Percentiles rank a stretch among this genome's conserved stretches.
phyloP scores from a whole-genome alignment of 257 asterid species.

The Solanum phureja region DNA sequence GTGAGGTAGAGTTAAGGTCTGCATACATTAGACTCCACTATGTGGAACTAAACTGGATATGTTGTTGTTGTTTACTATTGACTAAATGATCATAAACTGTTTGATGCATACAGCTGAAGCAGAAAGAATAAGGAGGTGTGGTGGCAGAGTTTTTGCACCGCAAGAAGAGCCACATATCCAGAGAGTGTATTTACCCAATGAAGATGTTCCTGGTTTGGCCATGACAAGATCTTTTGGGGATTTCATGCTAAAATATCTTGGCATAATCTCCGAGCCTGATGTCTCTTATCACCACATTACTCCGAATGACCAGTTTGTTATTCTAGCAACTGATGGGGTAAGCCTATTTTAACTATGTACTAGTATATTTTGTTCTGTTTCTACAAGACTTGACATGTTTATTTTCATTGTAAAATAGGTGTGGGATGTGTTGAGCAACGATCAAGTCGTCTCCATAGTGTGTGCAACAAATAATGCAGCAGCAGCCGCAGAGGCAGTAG shows the following conservation, averaged over 20 bases:
- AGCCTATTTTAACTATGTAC: not conserved
- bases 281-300: constrained; percentile 42
- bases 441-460: constrained; percentile 42
- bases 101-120: constrained; percentile 68
- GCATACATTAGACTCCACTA: not conserved
- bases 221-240: constrained; percentile 89
- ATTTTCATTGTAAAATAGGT: constrained; percentile 26
- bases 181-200: constrained; percentile 74
- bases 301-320: constrained; percentile 53
- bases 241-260: constrained; percentile 52
- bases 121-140: constrained; percentile 62
- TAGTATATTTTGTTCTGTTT: not conserved
- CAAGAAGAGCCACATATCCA: constrained; percentile 58
- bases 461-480: constrained; percentile 30
- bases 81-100: not conserved
- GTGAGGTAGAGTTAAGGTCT: not conserved
- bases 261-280: constrained; percentile 61
- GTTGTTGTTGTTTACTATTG: no score
- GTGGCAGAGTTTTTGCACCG: constrained; percentile 58
- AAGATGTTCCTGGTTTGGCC: constrained; percentile 78
- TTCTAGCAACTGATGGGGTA: constrained; percentile 88
- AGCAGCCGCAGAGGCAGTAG: constrained; percentile 60
- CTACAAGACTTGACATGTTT: not conserved
- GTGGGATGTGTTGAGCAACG: constrained; percentile 78
- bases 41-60: no score